These are phyloP conservation scores for Plenodomus lindquistii DNA, from an alignment of 2,329 filamentous ascomycete species.

Conservation along the genomic window DNA sequence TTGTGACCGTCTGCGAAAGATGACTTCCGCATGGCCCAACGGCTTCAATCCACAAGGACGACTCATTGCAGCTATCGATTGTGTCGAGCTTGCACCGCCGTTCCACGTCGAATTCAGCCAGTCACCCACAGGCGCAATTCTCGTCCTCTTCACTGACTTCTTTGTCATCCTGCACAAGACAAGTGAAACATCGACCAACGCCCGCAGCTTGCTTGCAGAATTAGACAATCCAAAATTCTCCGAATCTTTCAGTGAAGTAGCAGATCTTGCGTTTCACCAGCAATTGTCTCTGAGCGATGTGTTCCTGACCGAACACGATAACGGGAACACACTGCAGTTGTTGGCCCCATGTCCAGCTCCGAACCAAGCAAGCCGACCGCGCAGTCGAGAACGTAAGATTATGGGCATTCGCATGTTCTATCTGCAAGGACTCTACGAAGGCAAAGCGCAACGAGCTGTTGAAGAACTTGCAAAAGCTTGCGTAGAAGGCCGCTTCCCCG, in stretches of 20 bases:
- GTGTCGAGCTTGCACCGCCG: constrained; percentile 74
- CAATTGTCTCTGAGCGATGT: constrained; percentile 71
- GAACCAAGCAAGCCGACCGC: constrained; percentile 33
- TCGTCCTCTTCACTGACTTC: constrained; percentile 84
- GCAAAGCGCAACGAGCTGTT: constrained; percentile 72
- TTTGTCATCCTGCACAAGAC: constrained; percentile 77
- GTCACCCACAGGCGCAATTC: constrained; percentile 62
- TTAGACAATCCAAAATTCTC: constrained; percentile 72
- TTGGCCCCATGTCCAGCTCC: constrained; percentile 54
- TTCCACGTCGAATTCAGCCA: constrained; percentile 59
- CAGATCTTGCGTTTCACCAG: constrained; percentile 75
- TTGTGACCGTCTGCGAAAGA: constrained; percentile 72
- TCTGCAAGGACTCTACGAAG: constrained; percentile 75
- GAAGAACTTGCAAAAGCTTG: constrained; percentile 88
- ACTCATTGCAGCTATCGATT: constrained; percentile 79
- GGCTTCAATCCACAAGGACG: constrained; percentile 75
- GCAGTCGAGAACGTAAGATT: constrained; percentile 34
- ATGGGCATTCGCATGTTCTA: constrained; percentile 58
- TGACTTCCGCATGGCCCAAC: constrained; percentile 77
- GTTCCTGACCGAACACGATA: constrained; percentile 68
- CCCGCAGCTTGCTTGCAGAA: constrained; percentile 79
- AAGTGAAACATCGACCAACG: constrained; percentile 64
- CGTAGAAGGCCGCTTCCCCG: constrained; percentile 81
- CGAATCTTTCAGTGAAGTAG: constrained; percentile 35
- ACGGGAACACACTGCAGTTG: constrained; percentile 70